Base-by-base conservation (phyloP, 768 basidiomycete species). In the Clitopilus passeckerianus region DNA sequence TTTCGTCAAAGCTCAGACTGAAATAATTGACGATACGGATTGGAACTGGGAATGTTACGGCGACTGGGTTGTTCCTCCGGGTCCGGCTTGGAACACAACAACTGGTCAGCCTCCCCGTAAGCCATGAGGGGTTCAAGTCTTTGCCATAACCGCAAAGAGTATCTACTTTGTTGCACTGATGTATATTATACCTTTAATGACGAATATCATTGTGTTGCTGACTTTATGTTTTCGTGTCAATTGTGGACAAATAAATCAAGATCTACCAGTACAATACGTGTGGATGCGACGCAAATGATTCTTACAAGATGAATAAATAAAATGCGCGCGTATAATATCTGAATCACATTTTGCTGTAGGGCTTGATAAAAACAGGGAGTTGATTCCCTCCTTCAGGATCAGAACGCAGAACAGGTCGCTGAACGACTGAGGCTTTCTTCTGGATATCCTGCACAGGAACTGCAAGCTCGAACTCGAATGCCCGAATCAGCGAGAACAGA, bases 31-130 rank as follows among this genome's bases (percentile, higher is more conserved):
- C 33, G 74, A 80, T 61, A 85, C 87, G 18, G 87, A 93, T 67
- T 95, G 89, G 86, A 73, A 67, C 6, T 87, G 84, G 73, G 89
- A 86, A 44, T 96, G 94, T 68, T 70, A 79, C 64, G 91, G 89
- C 2, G 78, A 90, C 63, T 96, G 92, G 91, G 72, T 72, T 0
- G 79, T 94, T 0, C 87, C 89, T 0, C 72, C 77, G 16, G 91
- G 90, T 0, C 66, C 75, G 0, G 77, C 71, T 1, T 94, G 91
- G 91, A 80, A 85, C 65, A 93, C 90, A 6, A 83, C 83, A 7
- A 86, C 80, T 1, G 90, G 90, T n/a, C 80, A 85, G 41, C 76
- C 84, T 16, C 87, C 88, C 6, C 70, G 65, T 46, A 57, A 55
- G 61, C 23, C 46, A 23, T 56, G 7, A 30, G 27, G 27, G 27